Evolutionary conservation across 1,139 yeast species (phyloP).

Genomic region (Lodderomyces parapsilosis): DNA sequence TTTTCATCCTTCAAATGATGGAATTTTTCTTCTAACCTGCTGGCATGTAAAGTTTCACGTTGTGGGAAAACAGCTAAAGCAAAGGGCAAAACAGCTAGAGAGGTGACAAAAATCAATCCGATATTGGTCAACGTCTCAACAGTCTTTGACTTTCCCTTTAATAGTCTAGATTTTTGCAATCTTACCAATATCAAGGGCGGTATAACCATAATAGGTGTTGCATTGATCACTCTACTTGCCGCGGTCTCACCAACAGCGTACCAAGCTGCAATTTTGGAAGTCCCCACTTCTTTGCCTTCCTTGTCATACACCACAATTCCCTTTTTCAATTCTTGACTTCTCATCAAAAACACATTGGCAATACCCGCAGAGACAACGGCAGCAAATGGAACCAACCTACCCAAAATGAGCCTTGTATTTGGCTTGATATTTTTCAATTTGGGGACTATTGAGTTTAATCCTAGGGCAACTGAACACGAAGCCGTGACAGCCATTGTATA

Average conservation of each 20-base stretch:
- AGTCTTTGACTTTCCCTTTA: constrained; percentile 65
- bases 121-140: constrained; percentile 71
- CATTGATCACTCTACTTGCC: constrained; percentile 88
- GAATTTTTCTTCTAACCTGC: constrained; percentile 63
- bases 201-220: constrained; percentile 94
- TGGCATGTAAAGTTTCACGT: constrained; percentile 59
- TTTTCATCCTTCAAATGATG: constrained; percentile 60
- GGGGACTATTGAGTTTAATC: constrained; percentile 86
- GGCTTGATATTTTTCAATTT: constrained; percentile 67
- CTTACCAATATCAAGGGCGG: constrained; percentile 84
- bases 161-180: constrained; percentile 61
- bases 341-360: constrained; percentile 91
- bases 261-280: constrained; percentile 80
- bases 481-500: constrained; percentile 90
- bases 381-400: constrained; percentile 93
- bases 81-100: constrained; percentile 86
- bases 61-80: constrained; percentile 97
- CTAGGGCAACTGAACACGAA: constrained; percentile 92
- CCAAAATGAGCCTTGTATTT: constrained; percentile 64
- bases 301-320: constrained; percentile 74
- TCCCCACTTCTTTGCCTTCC: constrained; percentile 70
- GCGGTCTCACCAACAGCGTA: constrained; percentile 98
- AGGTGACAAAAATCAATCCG: constrained; percentile 81
- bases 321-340: constrained; percentile 87
- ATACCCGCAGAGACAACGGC: constrained; percentile 97